Evolutionary conservation across 1,139 yeast genomes (phyloP).

Genomic region (Scheffersomyces titani): DNA sequence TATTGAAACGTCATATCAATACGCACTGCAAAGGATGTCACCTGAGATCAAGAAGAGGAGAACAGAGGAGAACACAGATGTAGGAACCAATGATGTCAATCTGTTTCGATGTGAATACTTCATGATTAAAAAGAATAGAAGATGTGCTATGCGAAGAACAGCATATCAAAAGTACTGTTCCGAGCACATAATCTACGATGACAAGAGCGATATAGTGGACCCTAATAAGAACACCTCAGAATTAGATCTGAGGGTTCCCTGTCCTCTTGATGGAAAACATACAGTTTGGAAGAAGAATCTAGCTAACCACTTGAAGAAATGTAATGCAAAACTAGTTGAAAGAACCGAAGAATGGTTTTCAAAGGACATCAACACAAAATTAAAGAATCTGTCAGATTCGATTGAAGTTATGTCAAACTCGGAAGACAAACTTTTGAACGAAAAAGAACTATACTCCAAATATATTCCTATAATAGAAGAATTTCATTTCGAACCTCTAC

Average conservation of each 20-base stretch:
- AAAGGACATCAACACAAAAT: conserved; percentile 36
- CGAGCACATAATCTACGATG: conserved; percentile 48
- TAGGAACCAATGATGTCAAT: conserved; percentile 2
- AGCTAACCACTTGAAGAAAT: conserved; percentile 58
- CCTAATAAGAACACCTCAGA: conserved; percentile 6
- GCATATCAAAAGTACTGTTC: conserved; percentile 56
- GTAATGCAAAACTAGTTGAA: conserved; percentile 48
- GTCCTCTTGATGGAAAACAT: conserved; percentile 79
- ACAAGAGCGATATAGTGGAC: conserved; percentile 8
- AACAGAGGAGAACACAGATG: conserved; percentile 3
- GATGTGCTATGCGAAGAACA: conserved; percentile 64
- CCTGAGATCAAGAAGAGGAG: conserved; percentile 11
- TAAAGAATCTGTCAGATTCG: neutral
- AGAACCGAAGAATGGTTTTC: conserved; percentile 45
- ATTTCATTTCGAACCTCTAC: conserved; percentile 17
- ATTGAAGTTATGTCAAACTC: neutral
- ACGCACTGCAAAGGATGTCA: neutral
- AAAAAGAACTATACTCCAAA: conserved; percentile 13
- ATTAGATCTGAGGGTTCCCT: conserved; percentile 54
- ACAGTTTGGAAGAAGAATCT: conserved; percentile 66
- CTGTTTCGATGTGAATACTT: conserved; percentile 46
- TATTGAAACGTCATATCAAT: neutral
- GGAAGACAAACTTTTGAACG: conserved; percentile 1
- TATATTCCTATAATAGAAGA: conserved; percentile 23
- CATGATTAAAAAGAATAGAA: conserved; percentile 49